phyloP scores from a whole-genome alignment of 2,329 filamentous ascomycete species.

The Penicillium griseofulvum region DNA sequence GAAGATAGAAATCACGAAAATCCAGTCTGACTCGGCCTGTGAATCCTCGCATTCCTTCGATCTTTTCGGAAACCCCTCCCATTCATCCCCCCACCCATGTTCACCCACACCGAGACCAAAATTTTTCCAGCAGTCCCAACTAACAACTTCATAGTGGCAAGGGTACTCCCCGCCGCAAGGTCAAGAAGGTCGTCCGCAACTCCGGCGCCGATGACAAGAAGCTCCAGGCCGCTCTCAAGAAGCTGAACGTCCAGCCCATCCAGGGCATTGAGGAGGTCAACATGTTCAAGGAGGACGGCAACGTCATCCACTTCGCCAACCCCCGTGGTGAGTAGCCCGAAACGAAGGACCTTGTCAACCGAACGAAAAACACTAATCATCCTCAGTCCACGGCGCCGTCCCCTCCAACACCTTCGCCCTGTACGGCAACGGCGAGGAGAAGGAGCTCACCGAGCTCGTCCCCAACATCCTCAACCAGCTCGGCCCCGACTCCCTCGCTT shows the following conservation, averaged over 20 bases:
- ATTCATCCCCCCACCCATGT: background rate
- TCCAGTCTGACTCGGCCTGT: conserved; percentile 1
- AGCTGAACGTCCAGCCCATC: conserved; percentile 99
- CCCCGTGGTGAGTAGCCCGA: conserved; percentile 75
- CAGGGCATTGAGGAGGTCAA: conserved; percentile 99
- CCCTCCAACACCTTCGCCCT: conserved; percentile 99
- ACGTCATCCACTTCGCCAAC: conserved; percentile 98
- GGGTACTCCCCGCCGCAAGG: conserved; percentile 94
- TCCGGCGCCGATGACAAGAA: conserved; percentile 99
- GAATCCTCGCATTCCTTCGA: conserved; percentile 3
- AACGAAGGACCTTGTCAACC: too few species aligned
- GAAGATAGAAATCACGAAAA: background rate
- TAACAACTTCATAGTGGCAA: conserved; percentile 67
- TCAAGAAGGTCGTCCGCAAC: conserved; percentile 95
- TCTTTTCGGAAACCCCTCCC: background rate
- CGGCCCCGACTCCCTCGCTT: conserved; percentile 94
- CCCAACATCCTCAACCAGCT: conserved; percentile 99
- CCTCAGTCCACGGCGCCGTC: conserved; percentile 87
- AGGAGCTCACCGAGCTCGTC: conserved; percentile 99
- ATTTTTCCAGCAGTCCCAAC: background rate
- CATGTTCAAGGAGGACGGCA: conserved; percentile 99
- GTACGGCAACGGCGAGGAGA: conserved; percentile 98
- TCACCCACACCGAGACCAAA: background rate
- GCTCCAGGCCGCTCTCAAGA: conserved; percentile 95
- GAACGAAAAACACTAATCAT: background rate